phyloP scores from a whole-genome alignment of 1,284 basidiomycete genomes.

The Veloboletus limbatus region DNA sequence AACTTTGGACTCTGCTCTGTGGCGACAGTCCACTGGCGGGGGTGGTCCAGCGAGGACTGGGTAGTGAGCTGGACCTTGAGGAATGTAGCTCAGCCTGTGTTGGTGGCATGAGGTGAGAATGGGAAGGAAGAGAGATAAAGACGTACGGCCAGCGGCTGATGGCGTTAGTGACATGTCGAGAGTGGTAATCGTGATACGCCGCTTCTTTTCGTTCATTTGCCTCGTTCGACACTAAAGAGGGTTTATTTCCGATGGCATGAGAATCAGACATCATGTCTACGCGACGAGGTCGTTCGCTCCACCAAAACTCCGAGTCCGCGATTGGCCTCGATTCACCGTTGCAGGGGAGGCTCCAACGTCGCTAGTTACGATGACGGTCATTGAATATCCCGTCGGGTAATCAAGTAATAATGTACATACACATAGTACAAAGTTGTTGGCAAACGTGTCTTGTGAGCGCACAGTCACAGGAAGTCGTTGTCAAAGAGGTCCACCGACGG shows the following conservation, averaged over 20 bases:
- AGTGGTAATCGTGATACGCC: background rate
- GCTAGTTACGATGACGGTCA: background rate
- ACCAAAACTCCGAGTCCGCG: background rate
- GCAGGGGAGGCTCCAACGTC: slow-evolving; percentile 11
- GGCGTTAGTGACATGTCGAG: background rate
- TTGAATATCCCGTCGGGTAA: background rate
- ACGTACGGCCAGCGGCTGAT: background rate
- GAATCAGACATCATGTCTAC: background rate
- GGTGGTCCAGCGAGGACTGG: slow-evolving; percentile 1
- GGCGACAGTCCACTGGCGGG: slow-evolving; percentile 16
- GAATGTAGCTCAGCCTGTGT: slow-evolving; percentile 4
- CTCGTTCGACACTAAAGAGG: background rate
- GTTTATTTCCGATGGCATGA: slow-evolving; percentile 10
- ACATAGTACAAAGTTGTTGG: no score
- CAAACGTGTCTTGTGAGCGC: no score
- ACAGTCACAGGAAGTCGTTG: no score
- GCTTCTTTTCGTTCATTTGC: slow-evolving; percentile 2
- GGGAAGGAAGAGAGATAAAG: background rate
- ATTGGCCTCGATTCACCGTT: slow-evolving; percentile 8
- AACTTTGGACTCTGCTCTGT: slow-evolving; percentile 26
- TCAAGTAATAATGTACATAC: background rate
- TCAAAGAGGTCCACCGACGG: no score
- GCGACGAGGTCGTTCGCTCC: background rate
- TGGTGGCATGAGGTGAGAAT: slow-evolving; percentile 15
- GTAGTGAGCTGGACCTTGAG: slow-evolving; percentile 17